phyloP scores from a whole-genome alignment of 1,284 basidiomycete species.

The Veloboletus limbatus region DNA sequence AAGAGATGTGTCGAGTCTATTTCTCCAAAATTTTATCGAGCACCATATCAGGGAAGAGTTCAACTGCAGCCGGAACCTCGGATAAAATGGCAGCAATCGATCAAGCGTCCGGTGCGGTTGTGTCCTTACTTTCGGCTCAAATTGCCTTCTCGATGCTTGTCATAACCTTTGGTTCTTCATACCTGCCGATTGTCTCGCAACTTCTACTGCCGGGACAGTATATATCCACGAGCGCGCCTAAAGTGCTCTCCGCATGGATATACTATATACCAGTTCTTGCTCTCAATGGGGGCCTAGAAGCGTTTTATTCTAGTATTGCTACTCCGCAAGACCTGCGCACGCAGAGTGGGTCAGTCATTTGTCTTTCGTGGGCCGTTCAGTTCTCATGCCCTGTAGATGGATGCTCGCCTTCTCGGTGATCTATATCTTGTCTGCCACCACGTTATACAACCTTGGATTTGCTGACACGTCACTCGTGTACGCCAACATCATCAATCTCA shows the following conservation, averaged over 20 bases:
- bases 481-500: constrained; percentile 69
- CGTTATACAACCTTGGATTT: constrained; percentile 47
- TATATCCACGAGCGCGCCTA: constrained; percentile 68
- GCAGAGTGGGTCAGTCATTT: constrained; percentile 55
- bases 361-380: constrained; percentile 1
- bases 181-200: constrained; percentile 65
- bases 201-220: constrained; percentile 74
- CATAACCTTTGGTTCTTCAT: constrained; percentile 70
- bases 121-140: constrained; percentile 67
- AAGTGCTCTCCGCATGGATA: constrained; percentile 73
- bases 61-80: not conserved
- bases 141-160: constrained; percentile 69
- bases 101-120: constrained; percentile 43
- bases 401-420: constrained; percentile 65
- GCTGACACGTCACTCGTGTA: constrained; percentile 74
- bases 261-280: constrained; percentile 87
- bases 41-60: constrained; percentile 3
- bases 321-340: constrained; percentile 56
- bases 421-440: constrained; percentile 55
- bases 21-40: constrained; percentile 69
- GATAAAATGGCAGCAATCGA: constrained; percentile 15
- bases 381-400: constrained; percentile 42
- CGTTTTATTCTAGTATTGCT: constrained; percentile 82
- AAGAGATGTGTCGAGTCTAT: constrained; percentile 85
- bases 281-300: constrained; percentile 86